A percentile compares a stretch with the other conserved stretches of the same genome.
phyloP scores from a whole-genome alignment of 2,329 filamentous ascomycete genomes.

The Calonectria leucothoes region DNA sequence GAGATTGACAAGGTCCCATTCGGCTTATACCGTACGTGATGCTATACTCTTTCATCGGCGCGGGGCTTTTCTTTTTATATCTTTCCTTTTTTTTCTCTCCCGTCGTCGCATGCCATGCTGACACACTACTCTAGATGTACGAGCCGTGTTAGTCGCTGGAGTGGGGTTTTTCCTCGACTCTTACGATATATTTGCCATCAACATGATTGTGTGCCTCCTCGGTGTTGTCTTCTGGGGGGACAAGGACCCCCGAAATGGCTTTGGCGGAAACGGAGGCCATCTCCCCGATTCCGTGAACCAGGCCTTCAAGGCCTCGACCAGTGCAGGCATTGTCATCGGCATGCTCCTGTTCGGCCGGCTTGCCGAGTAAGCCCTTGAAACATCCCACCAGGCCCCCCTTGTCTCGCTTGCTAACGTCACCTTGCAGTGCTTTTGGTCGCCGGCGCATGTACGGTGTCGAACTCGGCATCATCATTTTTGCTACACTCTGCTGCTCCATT shows the following conservation, averaged over 20 bases:
- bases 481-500: constrained; percentile 75
- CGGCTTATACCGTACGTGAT: constrained; percentile 71
- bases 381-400: not conserved
- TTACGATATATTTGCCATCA: constrained; percentile 86
- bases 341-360: constrained; percentile 83
- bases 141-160: constrained; percentile 80
- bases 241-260: constrained; percentile 54
- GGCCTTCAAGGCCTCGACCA: constrained; percentile 84
- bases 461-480: constrained; percentile 77
- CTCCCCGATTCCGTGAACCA: constrained; percentile 76
- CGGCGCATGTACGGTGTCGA: constrained; percentile 87
- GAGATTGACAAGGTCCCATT: constrained; percentile 85
- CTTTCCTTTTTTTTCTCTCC: not conserved
- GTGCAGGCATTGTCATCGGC: constrained; percentile 81
- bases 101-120: constrained; percentile 4
- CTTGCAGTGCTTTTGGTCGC: constrained; percentile 69
- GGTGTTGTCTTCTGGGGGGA: constrained; percentile 81
- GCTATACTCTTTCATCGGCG: not conserved
- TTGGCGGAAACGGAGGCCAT: constrained; percentile 63
- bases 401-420: not conserved
- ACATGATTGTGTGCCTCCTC: constrained; percentile 76
- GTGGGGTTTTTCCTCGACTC: constrained; percentile 88
- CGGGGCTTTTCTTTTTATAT: not conserved
- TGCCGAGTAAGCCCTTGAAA: constrained; percentile 65
- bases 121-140: constrained; percentile 61